phyloP scores from a whole-genome alignment of 352 stramenopile species.

The Phytophthora syringae region DNA sequence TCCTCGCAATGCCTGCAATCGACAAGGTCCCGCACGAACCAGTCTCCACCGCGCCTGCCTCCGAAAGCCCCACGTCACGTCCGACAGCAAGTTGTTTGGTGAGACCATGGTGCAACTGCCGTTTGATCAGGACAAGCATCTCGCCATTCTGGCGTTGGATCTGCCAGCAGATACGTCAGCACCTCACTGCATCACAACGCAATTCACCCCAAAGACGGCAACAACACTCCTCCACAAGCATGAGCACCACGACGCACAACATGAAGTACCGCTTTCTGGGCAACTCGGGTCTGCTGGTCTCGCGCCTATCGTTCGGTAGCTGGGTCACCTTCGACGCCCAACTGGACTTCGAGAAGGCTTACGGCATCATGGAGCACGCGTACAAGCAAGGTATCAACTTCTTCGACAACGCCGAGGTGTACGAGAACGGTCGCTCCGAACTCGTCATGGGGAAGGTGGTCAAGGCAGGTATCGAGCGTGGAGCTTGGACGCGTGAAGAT shows the following conservation, averaged over 20 bases:
- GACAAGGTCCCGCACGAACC: constrained; percentile 44
- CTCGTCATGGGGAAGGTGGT: constrained; percentile 67
- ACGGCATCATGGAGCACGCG: constrained; percentile 61
- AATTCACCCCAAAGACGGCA: constrained; percentile 5
- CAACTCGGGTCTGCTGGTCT: constrained; percentile 56
- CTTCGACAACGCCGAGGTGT: constrained; percentile 72
- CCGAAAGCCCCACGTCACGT: constrained; percentile 20
- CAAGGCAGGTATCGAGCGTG: constrained; percentile 55
- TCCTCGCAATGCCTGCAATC: constrained; percentile 33
- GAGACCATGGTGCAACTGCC: constrained; percentile 13
- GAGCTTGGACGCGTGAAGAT: constrained; percentile 56
- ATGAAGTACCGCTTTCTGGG: constrained; percentile 73
- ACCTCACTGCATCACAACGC: constrained; percentile 12
- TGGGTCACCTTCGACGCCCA: constrained; percentile 61
- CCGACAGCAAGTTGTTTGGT: constrained; percentile 8
- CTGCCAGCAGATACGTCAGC: constrained; percentile 16
- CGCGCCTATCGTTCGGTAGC: constrained; percentile 54
- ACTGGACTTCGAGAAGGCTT: constrained; percentile 61
- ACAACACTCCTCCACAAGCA: constrained; percentile 1
- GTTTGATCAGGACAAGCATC: constrained; percentile 10
- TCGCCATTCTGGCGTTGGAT: constrained; percentile 24
- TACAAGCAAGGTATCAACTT: constrained; percentile 77
- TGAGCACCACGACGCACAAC: constrained; percentile 27
- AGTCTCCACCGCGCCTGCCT: constrained; percentile 16
- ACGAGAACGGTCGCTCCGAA: constrained; percentile 54